Evolutionary conservation across 176 grass and related monocot species (phyloP).

Genomic region (Ampelocalamus luodianensis): DNA sequence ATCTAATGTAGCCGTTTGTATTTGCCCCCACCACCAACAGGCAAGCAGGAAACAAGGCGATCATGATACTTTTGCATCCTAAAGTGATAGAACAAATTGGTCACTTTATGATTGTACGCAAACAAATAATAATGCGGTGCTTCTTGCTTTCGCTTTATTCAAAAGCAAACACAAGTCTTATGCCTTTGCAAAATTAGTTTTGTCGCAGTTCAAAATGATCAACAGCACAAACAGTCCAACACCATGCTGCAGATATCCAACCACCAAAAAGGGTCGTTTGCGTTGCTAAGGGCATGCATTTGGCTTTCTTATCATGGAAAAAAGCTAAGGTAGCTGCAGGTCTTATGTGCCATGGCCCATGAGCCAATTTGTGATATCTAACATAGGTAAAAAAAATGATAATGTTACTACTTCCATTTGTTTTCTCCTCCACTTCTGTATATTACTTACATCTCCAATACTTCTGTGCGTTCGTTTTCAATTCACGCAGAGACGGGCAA

Average conservation of each 20-base stretch:
- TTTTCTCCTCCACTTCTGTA: not conserved
- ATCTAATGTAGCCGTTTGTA: not conserved
- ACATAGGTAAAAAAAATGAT: not conserved
- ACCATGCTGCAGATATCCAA: not conserved
- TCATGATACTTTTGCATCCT: not conserved
- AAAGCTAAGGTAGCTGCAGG: not conserved
- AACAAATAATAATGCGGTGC: not conserved
- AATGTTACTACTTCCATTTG: not conserved
- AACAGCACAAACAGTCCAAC: not conserved
- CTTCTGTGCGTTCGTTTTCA: not conserved
- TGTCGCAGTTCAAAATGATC: not conserved
- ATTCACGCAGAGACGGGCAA: not conserved
- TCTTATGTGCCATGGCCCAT: not conserved
- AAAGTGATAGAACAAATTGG: constrained; percentile 18
- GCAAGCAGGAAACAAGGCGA: constrained; percentile 34
- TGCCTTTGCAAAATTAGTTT: not conserved
- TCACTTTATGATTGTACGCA: constrained; percentile 15
- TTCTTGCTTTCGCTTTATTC: not conserved
- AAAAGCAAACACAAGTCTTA: not conserved
- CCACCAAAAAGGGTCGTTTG: not conserved
- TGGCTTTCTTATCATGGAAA: not conserved
- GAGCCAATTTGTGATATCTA: not conserved
- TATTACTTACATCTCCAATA: not conserved
- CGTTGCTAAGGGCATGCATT: not conserved
- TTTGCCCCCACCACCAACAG: constrained; percentile 6